Evolutionary conservation across 2,329 filamentous ascomycete genomes (phyloP), one percentile per base, ranked within the genome.

Genomic region (Lasiodiplodia sp.): DNA sequence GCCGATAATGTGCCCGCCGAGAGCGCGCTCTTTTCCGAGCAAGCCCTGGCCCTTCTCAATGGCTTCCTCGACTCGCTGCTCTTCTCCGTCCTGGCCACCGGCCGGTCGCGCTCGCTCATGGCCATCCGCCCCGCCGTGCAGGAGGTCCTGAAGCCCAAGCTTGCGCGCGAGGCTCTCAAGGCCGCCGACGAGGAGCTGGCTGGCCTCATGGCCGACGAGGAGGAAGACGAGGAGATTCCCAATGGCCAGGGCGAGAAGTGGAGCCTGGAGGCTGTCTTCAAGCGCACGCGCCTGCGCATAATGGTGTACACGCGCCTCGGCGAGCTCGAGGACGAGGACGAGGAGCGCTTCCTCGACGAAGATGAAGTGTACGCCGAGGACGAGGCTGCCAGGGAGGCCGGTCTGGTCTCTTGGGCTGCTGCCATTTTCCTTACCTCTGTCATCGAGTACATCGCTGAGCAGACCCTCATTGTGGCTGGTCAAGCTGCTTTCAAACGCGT

Each of bases 281-380:
- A 96, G 82, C 88, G 96, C 72, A 96, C 94, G 0, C 89, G 96
- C 67, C 82, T 99, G 74, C 89, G 96, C 70, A 97, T 96, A 79
- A 99, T 99, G 96, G 95, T 99, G 25, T 98, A 98, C 78, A 98
- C 94, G 10, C 94, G 96, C 10, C 84, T 99, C 7, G 96, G 96
- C 55, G 95, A 99, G 76, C 90, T 99, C 86, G 96, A 99, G 79
- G 96, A 99, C 81, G 94, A 98, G 73, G 96, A 99, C 72, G 96
- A 98, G 79, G 95, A 97, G 76, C 89, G 90, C 63, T 93, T 93
- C 75, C 92, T 96, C 77, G 89, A 94, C 71, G 91, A 79, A 68
- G 74, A 77, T 0, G 75, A 76, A 66, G 57, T 52, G 14, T 57
- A 55, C n/a, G 34, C 78, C 53, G 78, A 78, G 34, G 78, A 80